Percentiles rank a stretch among this genome's conserved stretches.
Conservation (phyloP, 2,329 filamentous ascomycete species). For the Tolypocladium ophioglossoides region DNA sequence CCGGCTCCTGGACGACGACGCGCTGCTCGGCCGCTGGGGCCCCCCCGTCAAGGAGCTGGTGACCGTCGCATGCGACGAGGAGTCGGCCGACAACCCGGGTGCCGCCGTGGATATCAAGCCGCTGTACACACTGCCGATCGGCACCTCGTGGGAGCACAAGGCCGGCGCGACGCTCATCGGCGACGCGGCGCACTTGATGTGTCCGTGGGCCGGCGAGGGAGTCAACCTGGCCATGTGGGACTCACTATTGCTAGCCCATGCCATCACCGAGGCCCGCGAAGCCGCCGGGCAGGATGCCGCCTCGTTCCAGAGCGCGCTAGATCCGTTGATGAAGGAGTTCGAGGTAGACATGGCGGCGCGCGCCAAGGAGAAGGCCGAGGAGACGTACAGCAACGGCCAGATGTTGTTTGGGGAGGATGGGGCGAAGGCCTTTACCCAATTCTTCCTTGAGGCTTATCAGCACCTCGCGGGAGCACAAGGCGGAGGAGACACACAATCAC, state of each 20-base stretch:
- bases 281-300: neutral
- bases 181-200: conserved; percentile 44
- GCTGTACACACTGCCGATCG: conserved; percentile 30
- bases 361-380: conserved; percentile 2
- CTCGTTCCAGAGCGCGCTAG: conserved; percentile 8
- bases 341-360: conserved; percentile 2
- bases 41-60: conserved; percentile 17
- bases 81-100: conserved; percentile 3
- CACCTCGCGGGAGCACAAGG: neutral
- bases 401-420: conserved; percentile 4
- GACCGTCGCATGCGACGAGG: conserved; percentile 14
- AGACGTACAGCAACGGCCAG: conserved; percentile 4
- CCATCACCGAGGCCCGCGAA: conserved; percentile 10
- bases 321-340: conserved; percentile 3
- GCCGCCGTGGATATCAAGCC: conserved; percentile 10
- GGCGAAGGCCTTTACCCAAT: conserved; percentile 1
- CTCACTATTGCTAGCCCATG: conserved; percentile 28
- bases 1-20: conserved; percentile 6
- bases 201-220: conserved; percentile 39
- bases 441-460: neutral
- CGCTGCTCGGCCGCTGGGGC: conserved; percentile 15
- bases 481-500: neutral
- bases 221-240: conserved; percentile 44
- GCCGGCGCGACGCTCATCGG: conserved; percentile 38
- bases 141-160: conserved; percentile 27